A percentile compares a stretch with the other conserved stretches of the same genome.
Conservation (phyloP, 2,329 filamentous ascomycete species). For the Pyrenophora seminiperda region DNA sequence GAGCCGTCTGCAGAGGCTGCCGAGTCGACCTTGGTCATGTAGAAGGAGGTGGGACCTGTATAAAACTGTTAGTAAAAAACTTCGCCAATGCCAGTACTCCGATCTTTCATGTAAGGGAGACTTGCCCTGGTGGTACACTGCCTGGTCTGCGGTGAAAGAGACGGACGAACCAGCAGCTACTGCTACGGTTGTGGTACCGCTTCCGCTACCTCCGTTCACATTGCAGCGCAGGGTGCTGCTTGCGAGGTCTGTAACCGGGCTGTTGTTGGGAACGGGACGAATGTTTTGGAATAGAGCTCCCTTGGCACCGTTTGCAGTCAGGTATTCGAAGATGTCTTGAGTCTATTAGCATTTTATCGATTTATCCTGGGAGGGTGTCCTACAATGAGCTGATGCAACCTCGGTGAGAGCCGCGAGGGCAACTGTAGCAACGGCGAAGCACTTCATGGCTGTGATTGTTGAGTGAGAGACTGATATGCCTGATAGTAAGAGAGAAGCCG, state of each 20-base stretch:
- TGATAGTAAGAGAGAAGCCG: conserved; percentile 9
- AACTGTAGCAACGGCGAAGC: conserved; percentile 38
- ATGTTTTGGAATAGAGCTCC: conserved; percentile 45
- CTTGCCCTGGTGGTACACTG: conserved; percentile 49
- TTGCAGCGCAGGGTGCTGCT: conserved; percentile 46
- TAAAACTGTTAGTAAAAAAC: too few relatives aligned
- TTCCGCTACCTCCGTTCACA: conserved; percentile 36
- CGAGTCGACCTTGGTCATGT: conserved; percentile 45
- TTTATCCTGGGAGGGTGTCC: conserved; percentile 6
- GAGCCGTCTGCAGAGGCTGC: conserved; percentile 45
- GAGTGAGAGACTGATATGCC: conserved; percentile 6
- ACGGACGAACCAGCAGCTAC: conserved; percentile 45
- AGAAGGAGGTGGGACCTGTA: conserved; percentile 43
- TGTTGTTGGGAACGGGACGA: conserved; percentile 48
- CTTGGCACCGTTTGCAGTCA: conserved; percentile 45
- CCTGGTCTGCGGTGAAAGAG: conserved; percentile 44
- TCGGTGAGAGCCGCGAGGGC: conserved; percentile 42
- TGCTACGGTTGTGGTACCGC: conserved; percentile 39
- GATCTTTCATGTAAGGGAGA: too few relatives aligned
- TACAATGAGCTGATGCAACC: conserved; percentile 47
- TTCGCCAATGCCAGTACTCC: too few relatives aligned
- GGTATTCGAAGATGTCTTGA: conserved; percentile 46
- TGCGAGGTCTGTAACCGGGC: conserved; percentile 41
- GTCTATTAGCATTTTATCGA: conserved; percentile 9
- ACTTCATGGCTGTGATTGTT: conserved; percentile 37